These are phyloP conservation scores for Akebia trifoliata DNA, from an alignment of 164 flowering plant genomes.

Conservation along the genomic window DNA sequence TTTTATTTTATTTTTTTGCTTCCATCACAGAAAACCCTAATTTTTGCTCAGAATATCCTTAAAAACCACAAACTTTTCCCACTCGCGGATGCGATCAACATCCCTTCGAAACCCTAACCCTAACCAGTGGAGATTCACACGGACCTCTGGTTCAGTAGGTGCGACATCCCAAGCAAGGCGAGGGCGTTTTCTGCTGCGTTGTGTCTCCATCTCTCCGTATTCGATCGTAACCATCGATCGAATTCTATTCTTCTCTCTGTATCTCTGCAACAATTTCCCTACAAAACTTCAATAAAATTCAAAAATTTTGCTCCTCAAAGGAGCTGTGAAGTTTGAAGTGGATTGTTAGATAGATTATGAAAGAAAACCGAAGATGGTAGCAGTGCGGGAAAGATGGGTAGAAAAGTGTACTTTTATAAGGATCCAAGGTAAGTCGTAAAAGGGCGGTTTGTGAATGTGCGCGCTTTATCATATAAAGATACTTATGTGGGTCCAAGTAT, in stretches of 20 bases:
- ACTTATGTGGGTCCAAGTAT: too few species aligned
- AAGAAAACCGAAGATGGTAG: too few species aligned
- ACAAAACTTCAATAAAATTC: constrained; percentile 3
- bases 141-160: constrained; percentile 44
- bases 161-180: constrained; percentile 60
- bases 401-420: too few species aligned
- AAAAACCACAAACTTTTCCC: constrained; percentile 8
- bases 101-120: constrained; percentile 24
- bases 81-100: background rate
- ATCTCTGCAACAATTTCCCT: background rate
- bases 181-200: constrained; percentile 44
- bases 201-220: constrained; percentile 13
- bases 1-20: too few species aligned
- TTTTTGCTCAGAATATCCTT: constrained; percentile 2
- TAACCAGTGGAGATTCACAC: constrained; percentile 10
- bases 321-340: background rate
- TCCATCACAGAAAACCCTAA: too few species aligned
- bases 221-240: background rate
- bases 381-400: too few species aligned
- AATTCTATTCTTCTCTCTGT: background rate
- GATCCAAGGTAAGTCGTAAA: too few species aligned
- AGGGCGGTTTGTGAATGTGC: too few species aligned
- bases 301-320: background rate
- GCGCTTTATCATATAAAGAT: too few species aligned
- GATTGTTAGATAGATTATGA: too few species aligned